Conservation (phyloP, 306 rosid genomes). For the Mimosa bimucronata region DNA sequence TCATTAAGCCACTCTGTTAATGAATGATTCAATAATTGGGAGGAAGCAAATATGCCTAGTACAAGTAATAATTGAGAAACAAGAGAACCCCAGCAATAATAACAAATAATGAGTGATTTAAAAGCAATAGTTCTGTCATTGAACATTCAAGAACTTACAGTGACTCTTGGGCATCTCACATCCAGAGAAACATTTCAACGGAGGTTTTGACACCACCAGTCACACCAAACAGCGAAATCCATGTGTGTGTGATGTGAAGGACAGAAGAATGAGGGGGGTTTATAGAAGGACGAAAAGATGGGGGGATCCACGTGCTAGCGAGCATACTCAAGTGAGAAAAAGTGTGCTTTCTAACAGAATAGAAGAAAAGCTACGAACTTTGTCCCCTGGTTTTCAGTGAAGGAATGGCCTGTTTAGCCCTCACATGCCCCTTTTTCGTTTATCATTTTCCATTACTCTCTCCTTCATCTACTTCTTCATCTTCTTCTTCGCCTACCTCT, state of each 20-base stretch:
- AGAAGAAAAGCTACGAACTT: slow-evolving; percentile 44
- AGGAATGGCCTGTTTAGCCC: slow-evolving; percentile 54
- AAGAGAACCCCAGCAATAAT: slow-evolving; percentile 37
- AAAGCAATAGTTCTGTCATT: slow-evolving; percentile 22
- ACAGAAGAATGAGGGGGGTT: not conserved
- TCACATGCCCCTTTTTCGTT: slow-evolving; percentile 59
- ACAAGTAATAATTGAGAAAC: slow-evolving; percentile 33
- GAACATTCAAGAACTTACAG: slow-evolving; percentile 46
- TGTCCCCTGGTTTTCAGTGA: slow-evolving; percentile 83
- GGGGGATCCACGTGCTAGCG: slow-evolving; percentile 50
- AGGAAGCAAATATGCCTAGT: slow-evolving; percentile 13
- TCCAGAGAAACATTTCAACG: slow-evolving; percentile 34
- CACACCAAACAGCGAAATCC: slow-evolving; percentile 54
- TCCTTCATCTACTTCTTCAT: slow-evolving; percentile 1
- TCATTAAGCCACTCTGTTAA: slow-evolving; percentile 35
- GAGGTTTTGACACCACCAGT: slow-evolving; percentile 40
- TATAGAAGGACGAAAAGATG: slow-evolving; percentile 48
- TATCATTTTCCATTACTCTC: not conserved
- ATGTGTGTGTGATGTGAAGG: slow-evolving; percentile 46
- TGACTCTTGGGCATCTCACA: slow-evolving; percentile 35
- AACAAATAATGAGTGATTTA: slow-evolving; percentile 23
- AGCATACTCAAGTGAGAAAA: slow-evolving; percentile 50
- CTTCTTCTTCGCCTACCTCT: slow-evolving; percentile 43
- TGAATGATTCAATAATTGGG: slow-evolving; percentile 16
- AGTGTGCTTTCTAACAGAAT: slow-evolving; percentile 36